Conservation (phyloP, 768 basidiomycete species). For the Mycena epipterygia region DNA sequence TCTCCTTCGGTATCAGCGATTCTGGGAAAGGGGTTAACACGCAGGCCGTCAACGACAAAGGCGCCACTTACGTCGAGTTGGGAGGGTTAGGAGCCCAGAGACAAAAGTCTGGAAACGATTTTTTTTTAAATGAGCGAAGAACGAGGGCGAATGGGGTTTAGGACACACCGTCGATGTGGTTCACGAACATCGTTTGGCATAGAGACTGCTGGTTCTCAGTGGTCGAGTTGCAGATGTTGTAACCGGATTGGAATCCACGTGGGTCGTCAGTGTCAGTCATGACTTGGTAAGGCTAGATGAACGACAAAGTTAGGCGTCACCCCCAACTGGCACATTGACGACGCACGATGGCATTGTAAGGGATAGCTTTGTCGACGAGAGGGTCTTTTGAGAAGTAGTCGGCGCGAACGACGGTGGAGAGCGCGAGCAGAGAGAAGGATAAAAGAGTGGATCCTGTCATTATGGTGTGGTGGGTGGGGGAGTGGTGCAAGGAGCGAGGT, state of each 20-base stretch:
- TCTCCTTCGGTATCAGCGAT: slow-evolving; percentile 73
- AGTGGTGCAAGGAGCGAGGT: neutral
- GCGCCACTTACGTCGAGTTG: slow-evolving; percentile 48
- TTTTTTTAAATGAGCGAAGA: neutral
- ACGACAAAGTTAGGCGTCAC: neutral
- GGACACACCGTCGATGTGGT: slow-evolving; percentile 62
- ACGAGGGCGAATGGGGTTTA: neutral
- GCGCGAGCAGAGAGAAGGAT: slow-evolving; percentile 30
- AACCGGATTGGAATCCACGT: slow-evolving; percentile 72
- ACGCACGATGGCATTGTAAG: slow-evolving; percentile 27
- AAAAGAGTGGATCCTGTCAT: slow-evolving; percentile 35
- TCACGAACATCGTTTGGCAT: slow-evolving; percentile 70
- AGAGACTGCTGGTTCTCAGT: slow-evolving; percentile 67
- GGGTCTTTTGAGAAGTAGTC: slow-evolving; percentile 37
- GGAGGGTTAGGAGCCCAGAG: slow-evolving; percentile 65
- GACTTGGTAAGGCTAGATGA: slow-evolving; percentile 32
- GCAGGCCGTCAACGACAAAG: neutral
- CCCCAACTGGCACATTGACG: too few relatives aligned
- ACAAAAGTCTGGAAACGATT: slow-evolving; percentile 71
- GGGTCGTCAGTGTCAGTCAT: slow-evolving; percentile 33
- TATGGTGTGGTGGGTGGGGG: neutral
- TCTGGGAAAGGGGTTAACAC: neutral
- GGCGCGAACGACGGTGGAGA: slow-evolving; percentile 27
- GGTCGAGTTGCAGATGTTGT: slow-evolving; percentile 71
- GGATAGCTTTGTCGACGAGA: slow-evolving; percentile 33